Percentiles rank a stretch among this genome's conserved stretches.
Conservation (phyloP, 768 basidiomycete genomes). For the Russula lepida region DNA sequence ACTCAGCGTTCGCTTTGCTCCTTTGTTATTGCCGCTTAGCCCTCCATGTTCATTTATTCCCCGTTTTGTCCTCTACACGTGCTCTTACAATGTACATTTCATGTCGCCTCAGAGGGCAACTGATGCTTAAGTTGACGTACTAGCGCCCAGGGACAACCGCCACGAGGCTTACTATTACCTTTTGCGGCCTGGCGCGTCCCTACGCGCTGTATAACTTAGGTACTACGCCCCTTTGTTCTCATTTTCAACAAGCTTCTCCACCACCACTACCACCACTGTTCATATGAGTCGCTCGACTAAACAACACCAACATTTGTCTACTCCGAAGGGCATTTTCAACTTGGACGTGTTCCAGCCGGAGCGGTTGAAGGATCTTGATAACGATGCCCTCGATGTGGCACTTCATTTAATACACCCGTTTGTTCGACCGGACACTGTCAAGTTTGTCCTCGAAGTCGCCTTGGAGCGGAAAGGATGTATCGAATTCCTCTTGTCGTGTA, state of each 20-base stretch:
- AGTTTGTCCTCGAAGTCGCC: conserved; percentile 6
- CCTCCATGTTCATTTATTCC: neutral
- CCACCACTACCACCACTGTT: too few species aligned
- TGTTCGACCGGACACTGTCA: conserved; percentile 2
- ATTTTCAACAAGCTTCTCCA: neutral
- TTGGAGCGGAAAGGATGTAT: conserved; percentile 3
- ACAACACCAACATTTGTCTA: neutral
- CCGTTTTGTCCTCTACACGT: neutral
- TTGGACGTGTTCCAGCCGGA: conserved; percentile 7
- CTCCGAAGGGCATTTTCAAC: neutral
- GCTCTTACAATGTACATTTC: neutral
- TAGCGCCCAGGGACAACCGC: neutral
- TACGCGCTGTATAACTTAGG: neutral
- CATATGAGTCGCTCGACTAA: neutral
- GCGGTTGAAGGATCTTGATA: neutral
- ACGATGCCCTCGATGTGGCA: conserved; percentile 2
- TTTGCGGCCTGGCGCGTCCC: neutral
- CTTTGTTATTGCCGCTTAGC: too few species aligned
- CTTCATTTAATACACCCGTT: neutral
- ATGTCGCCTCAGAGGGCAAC: neutral
- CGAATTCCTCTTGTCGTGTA: conserved; percentile 15
- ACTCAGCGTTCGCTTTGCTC: too few species aligned
- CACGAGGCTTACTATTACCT: neutral
- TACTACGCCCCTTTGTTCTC: neutral
- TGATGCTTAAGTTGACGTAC: neutral